phyloP scores from a whole-genome alignment of 139 green algal genomes.

The Yamagishiella unicocca region DNA sequence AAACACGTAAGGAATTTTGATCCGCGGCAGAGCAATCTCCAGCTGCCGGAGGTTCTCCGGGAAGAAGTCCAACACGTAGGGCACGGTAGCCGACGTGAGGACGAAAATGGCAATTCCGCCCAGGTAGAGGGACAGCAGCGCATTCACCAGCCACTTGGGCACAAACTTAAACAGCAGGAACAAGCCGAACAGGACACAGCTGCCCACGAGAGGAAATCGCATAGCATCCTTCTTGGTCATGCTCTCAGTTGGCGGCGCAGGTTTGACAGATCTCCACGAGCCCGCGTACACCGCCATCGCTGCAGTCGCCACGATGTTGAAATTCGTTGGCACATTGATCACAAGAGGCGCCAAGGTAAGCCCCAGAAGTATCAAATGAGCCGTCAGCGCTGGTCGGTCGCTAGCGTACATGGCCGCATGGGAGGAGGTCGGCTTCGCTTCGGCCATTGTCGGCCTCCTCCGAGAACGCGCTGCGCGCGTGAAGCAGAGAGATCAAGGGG shows the following conservation, averaged over 20 bases:
- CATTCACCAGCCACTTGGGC: conserved; percentile 88
- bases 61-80: conserved; percentile 73
- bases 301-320: conserved; percentile 91
- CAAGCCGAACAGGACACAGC: conserved; percentile 92
- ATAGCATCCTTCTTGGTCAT: conserved; percentile 95
- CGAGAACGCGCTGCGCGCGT: background rate
- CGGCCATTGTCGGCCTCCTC: background rate
- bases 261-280: conserved; percentile 86
- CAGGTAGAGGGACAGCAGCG: conserved; percentile 90
- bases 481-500: too few relatives aligned
- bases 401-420: background rate
- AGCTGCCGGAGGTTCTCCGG: conserved; percentile 47
- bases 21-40: conserved; percentile 39
- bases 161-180: conserved; percentile 98
- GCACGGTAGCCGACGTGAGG: conserved; percentile 71
- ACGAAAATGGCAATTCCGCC: conserved; percentile 89
- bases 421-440: background rate
- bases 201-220: conserved; percentile 95
- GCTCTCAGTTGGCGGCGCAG: conserved; percentile 72
- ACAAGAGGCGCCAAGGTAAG: conserved; percentile 60
- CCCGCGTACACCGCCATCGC: conserved; percentile 88
- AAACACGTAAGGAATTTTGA: conserved; percentile 59
- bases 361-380: conserved; percentile 56
- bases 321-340: conserved; percentile 74
- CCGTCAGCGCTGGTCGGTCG: conserved; percentile 52